These are phyloP conservation scores for Nicotiana otophora DNA, from an alignment of 257 asterid genomes.

Conservation along the genomic window DNA sequence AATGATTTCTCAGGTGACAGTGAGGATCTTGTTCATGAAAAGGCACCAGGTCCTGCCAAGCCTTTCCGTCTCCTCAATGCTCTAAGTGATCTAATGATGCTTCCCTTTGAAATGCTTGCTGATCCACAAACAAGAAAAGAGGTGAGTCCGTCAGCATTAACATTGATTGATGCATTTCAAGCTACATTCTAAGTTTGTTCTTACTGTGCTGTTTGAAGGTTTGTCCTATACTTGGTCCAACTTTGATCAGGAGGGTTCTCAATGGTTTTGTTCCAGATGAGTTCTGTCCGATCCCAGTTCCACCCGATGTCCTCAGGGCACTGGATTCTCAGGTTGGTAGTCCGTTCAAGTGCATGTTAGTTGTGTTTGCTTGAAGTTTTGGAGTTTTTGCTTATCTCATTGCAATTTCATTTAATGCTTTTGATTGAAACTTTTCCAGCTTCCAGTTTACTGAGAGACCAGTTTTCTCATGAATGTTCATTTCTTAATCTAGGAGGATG, in stretches of 20 bases:
- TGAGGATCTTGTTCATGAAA: conserved; percentile 16
- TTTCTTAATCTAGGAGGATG: conserved; percentile 33
- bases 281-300: conserved; percentile 84
- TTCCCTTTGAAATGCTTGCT: conserved; percentile 75
- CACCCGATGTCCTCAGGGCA: conserved; percentile 48
- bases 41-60: conserved; percentile 42
- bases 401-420: neutral
- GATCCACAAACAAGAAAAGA: conserved; percentile 71
- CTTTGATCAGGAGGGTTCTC: conserved; percentile 59
- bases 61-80: conserved; percentile 74
- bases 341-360: neutral
- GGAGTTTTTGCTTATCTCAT: neutral
- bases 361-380: neutral
- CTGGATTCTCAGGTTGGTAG: conserved; percentile 58
- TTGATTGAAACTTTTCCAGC: neutral
- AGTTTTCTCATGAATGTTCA: neutral
- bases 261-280: conserved; percentile 74
- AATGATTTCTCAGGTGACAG: conserved; percentile 34
- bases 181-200: conserved; percentile 13
- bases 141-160: conserved; percentile 30
- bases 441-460: neutral
- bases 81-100: conserved; percentile 89
- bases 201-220: conserved; percentile 37
- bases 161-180: neutral
- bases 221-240: conserved; percentile 70